A percentile compares a stretch with the other conserved stretches of the same genome.
Conservation (phyloP, 2,329 filamentous ascomycete genomes). For the Cladosporium phlei region DNA sequence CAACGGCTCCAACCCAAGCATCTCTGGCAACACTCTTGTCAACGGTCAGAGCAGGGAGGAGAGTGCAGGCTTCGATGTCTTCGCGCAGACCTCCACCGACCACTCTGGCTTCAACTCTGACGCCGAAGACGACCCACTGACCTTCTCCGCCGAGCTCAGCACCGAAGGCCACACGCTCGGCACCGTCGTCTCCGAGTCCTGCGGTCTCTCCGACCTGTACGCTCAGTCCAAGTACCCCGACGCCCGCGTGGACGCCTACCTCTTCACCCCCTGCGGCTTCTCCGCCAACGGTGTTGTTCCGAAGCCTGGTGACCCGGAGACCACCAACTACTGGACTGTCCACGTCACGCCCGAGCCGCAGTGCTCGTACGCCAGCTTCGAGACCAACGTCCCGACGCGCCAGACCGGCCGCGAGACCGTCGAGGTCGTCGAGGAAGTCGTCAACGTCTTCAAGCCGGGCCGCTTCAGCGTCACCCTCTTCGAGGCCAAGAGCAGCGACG, state of each 20-base stretch:
- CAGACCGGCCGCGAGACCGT: conserved; percentile 83
- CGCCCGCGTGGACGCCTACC: conserved; percentile 87
- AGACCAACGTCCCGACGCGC: conserved; percentile 90
- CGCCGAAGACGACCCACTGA: conserved; percentile 49
- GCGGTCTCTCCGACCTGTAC: conserved; percentile 85
- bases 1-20: conserved; percentile 34
- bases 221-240: conserved; percentile 83
- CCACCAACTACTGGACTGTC: conserved; percentile 91
- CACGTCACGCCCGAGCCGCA: conserved; percentile 96
- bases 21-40: conserved; percentile 33
- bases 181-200: conserved; percentile 83
- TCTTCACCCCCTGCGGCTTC: conserved; percentile 95
- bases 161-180: conserved; percentile 93
- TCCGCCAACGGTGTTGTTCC: conserved; percentile 95
- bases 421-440: conserved; percentile 89
- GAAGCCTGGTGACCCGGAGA: conserved; percentile 50
- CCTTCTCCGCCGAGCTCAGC: conserved; percentile 68
- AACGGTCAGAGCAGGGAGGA: conserved; percentile 29
- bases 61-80: conserved; percentile 67
- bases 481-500: conserved; percentile 66
- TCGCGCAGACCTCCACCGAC: conserved; percentile 67
- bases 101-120: conserved; percentile 50
- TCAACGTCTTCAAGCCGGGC: conserved; percentile 94
- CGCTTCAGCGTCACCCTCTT: conserved; percentile 96
- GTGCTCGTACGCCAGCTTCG: conserved; percentile 96